Percentiles rank a stretch among this genome's conserved stretches.
Evolutionary conservation across 768 basidiomycete species (phyloP).

Genomic region (Rhodotorula paludigena): DNA sequence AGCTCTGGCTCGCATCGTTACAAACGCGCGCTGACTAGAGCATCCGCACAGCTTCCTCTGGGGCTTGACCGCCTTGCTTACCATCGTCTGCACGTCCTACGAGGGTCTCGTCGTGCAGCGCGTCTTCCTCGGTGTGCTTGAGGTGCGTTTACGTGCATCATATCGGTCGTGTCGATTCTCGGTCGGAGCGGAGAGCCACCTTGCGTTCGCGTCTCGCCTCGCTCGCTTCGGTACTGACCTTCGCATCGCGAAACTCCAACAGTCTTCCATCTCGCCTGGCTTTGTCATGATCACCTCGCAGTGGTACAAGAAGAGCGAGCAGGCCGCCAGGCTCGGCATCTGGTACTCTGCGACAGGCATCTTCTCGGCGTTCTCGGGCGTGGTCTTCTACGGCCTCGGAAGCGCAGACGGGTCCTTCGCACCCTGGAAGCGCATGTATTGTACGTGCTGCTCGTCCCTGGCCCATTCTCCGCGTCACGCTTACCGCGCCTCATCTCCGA

Average conservation of each 20-base stretch:
- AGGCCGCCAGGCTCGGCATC: slow-evolving; percentile 47
- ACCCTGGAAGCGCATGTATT: slow-evolving; percentile 43
- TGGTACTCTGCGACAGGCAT: slow-evolving; percentile 48
- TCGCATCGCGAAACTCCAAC: not conserved
- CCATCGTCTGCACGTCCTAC: slow-evolving; percentile 24
- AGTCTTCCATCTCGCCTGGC: slow-evolving; percentile 43
- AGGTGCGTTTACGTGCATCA: slow-evolving; percentile 15
- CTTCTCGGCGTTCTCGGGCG: slow-evolving; percentile 47
- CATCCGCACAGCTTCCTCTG: slow-evolving; percentile 14
- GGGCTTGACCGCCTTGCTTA: slow-evolving; percentile 23
- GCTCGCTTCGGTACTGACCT: not conserved
- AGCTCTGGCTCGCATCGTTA: not conserved
- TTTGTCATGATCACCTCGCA: slow-evolving; percentile 48
- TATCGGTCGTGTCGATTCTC: no score
- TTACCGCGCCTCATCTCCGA: slow-evolving; percentile 22
- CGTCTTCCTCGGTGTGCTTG: slow-evolving; percentile 35
- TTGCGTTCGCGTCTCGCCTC: no score
- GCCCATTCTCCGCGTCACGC: slow-evolving; percentile 21
- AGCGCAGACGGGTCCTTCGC: slow-evolving; percentile 33
- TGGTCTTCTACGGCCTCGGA: slow-evolving; percentile 49
- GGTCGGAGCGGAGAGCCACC: no score
- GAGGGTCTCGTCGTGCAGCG: slow-evolving; percentile 35
- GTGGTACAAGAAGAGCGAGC: slow-evolving; percentile 47
- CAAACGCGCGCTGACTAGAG: not conserved
- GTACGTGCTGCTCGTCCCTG: no score